Evolutionary conservation across 495 filamentous ascomycete species (phyloP).

Genomic region (Neurospora intermedia): DNA sequence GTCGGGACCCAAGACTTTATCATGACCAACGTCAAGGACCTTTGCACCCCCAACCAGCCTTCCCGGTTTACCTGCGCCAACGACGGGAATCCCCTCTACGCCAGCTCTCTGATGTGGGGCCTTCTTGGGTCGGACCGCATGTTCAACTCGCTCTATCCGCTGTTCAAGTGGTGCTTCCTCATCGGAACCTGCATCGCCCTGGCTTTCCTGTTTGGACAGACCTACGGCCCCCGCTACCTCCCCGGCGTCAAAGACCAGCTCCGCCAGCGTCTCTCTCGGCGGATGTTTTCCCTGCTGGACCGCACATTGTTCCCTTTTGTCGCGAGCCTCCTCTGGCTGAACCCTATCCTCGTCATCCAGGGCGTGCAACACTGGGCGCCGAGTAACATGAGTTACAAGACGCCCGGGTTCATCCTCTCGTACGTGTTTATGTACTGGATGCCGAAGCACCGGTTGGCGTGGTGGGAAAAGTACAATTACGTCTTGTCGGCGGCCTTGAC

Average conservation of each 20-base stretch:
- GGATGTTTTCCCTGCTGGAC: slow-evolving; percentile 17
- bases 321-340: slow-evolving; percentile 19
- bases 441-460: slow-evolving; percentile 12
- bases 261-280: slow-evolving; percentile 7
- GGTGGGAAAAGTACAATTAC: slow-evolving; percentile 46
- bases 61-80: slow-evolving; percentile 23
- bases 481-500: slow-evolving; percentile 26
- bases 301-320: slow-evolving; percentile 19
- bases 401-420: slow-evolving; percentile 20
- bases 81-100: slow-evolving; percentile 22
- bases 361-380: slow-evolving; percentile 26
- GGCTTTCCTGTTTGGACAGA: slow-evolving; percentile 20
- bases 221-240: slow-evolving; percentile 21
- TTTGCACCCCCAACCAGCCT: slow-evolving; percentile 20
- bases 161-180: slow-evolving; percentile 32
- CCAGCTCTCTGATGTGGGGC: slow-evolving; percentile 25
- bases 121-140: slow-evolving; percentile 27
- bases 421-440: slow-evolving; percentile 24
- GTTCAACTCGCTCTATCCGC: slow-evolving; percentile 26
- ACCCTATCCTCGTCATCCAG: slow-evolving; percentile 22
- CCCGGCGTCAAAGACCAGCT: slow-evolving; percentile 20
- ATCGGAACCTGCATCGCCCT: slow-evolving; percentile 24
- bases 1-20: slow-evolving; percentile 23
- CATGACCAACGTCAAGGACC: slow-evolving; percentile 17
- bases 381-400: slow-evolving; percentile 22